Base-by-base conservation (phyloP, 2,329 filamentous ascomycete genomes). In the Epichloe coenophiala region DNA sequence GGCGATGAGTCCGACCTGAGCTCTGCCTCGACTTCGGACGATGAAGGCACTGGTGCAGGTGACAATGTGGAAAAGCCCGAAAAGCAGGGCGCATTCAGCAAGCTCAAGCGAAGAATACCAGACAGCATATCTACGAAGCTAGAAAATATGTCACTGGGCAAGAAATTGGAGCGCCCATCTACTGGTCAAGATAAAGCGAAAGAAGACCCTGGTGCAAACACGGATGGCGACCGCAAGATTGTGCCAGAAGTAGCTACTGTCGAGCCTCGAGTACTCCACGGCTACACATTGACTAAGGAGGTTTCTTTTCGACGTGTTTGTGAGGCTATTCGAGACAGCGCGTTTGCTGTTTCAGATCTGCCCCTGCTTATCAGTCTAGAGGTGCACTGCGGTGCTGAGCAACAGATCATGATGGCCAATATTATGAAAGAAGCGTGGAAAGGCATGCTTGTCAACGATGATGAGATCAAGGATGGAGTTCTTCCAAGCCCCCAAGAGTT, bases 341-440 rank as follows among this genome's bases (percentile, higher is more conserved):
- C 86, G 1, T 97, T 97, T 60, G 69, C 77, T 3, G 78, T 73
- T 4, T 83, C 79, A 19, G 83, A 91, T 54, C 71, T 95, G 17
- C 93, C 93, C 0, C 72, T 98, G n/a, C 91, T 97, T 53, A 84
- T 96, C 59, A 95, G 88, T 61, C 76, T 98, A 35, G 93, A 98
- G 66, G 88, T 97, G 0, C 93, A 97, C 69, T 89, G 88, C 56
- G 75, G 74, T 54, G 68, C 80, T 0, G 77, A 84, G 51, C 93
- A 98, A 67, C 93, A 98, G 65, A 78, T 86, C 56, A 76, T 84
- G 52, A 96, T 97, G 88, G 89, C 95, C 5, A 76, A 86, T 54
- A 95, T 97, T 60, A 96, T 98, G 81, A 76, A 82, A 55, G 80
- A 94, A 54, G 80, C 80, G 27, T 98, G 89, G 88, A 74, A 74